Evolutionary conservation across 352 stramenopile species (phyloP), one percentile per base, ranked within the genome.

Genomic region (Globisporangium camurandrum): DNA sequence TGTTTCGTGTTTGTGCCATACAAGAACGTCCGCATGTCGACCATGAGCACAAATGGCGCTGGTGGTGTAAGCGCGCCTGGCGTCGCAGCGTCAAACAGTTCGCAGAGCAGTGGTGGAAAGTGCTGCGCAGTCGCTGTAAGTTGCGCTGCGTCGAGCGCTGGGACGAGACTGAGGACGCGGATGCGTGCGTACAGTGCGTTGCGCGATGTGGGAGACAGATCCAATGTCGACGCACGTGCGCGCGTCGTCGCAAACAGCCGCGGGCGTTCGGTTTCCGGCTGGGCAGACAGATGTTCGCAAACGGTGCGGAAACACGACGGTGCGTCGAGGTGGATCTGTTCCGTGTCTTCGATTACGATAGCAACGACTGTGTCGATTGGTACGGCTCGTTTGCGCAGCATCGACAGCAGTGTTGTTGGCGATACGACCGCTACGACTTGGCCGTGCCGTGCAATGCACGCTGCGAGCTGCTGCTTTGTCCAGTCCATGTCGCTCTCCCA

Each of bases 171-270:
- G 23, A 91, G 56, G 44, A 86, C 71, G 23, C 78, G 59, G 23
- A 90, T 71, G 42, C 84, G 64, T 39, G 67, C 67, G 16, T 83
- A 61, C 17, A 93, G 51, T n/a, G 76, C 71, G 36, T 85, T 87
- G 0, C 57, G 60, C 1, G 57, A 55, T 4, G 10, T 17, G 2
- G 37, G 30, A 28, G 67, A 52, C 60, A 72, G 75, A 40, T 81
- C 54, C 46, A 91, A 68, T 48, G 58, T 58, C 8, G 83, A 93
- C 17, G 62, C 63, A 22, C 66, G 62, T 31, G 71, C 59, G 1
- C 55, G 55, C 7, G 80, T 77, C 7, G 81, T 89, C 11, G 75
- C 77, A 14, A 91, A 77, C 38, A 91, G 70, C 5, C 60, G 64
- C 9, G 66, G 60, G n/a, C 51, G 45, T 12, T 27, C 24, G 4